Evolutionary conservation across 2,329 filamentous ascomycete species (phyloP).

Genomic region (Phyllosticta citribraziliensis): DNA sequence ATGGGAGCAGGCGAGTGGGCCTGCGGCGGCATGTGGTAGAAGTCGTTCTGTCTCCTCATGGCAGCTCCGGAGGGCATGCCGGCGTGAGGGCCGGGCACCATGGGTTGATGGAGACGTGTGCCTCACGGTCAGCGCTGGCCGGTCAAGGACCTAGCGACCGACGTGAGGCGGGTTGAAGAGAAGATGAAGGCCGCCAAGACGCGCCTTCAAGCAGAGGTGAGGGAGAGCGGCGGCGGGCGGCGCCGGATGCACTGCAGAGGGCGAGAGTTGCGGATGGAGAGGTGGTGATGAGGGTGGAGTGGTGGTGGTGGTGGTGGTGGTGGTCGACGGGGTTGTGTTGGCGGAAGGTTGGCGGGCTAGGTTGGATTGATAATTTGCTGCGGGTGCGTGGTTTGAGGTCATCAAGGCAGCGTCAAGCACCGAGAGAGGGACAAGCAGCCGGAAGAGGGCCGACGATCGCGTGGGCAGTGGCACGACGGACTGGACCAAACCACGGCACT

Average conservation of each 20-base stretch:
- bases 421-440: neutral
- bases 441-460: neutral
- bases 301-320: neutral
- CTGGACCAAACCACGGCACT: neutral
- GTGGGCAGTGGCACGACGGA: neutral
- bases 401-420: neutral
- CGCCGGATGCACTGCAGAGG: neutral
- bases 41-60: constrained; percentile 32
- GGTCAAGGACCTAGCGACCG: constrained; percentile 25
- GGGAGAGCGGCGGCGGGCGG: constrained; percentile 1
- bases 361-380: neutral
- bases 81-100: constrained; percentile 57
- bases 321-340: neutral
- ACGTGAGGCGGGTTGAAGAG: constrained; percentile 26
- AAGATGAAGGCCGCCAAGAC: constrained; percentile 3
- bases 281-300: constrained; percentile 3
- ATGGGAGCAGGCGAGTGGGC: constrained; percentile 29
- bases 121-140: constrained; percentile 30
- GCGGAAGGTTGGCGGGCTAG: constrained; percentile 6
- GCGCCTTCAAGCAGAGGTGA: neutral
- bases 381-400: neutral
- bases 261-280: neutral
- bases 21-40: constrained; percentile 26
- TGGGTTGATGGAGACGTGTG: constrained; percentile 49
- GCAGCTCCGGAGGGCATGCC: constrained; percentile 23